phyloP scores from a whole-genome alignment of 2,329 filamentous ascomycete genomes.

The Ophiostoma populinum region DNA sequence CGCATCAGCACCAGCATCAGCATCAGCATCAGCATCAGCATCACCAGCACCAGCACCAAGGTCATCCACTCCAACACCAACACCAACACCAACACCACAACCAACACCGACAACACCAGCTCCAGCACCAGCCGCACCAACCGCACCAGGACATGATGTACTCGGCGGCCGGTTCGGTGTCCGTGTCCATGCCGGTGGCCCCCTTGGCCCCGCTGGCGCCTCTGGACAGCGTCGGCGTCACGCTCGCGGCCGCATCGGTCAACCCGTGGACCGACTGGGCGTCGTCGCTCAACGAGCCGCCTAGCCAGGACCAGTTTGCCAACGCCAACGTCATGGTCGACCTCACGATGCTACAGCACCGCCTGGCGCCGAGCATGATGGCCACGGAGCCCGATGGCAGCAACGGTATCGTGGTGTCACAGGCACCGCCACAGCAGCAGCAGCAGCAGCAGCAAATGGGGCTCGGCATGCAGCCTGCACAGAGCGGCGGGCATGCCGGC shows the following conservation, averaged over 20 bases:
- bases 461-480: not conserved
- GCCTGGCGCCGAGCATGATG: slow-evolving; percentile 2
- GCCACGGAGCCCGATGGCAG: not conserved
- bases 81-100: not conserved
- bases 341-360: slow-evolving; percentile 20
- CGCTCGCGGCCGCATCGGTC: slow-evolving; percentile 12
- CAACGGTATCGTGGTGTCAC: not conserved
- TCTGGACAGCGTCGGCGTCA: slow-evolving; percentile 3
- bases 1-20: too few species aligned
- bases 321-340: slow-evolving; percentile 31
- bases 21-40: not conserved
- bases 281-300: slow-evolving; percentile 29
- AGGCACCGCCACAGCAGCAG: not conserved
- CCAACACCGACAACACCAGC: not conserved
- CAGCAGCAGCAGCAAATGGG: not conserved
- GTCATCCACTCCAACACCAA: not conserved
- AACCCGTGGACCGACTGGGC: slow-evolving; percentile 40
- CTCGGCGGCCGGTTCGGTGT: not conserved
- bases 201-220: not conserved
- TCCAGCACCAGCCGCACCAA: not conserved
- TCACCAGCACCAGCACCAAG: not conserved
- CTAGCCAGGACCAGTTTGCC: slow-evolving; percentile 23
- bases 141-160: not conserved
- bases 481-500: slow-evolving; percentile 1
- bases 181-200: not conserved